Evolutionary conservation across 257 asterid species (phyloP), one percentile per base, ranked within the genome.

Genomic region (Parsonsia alboflavescens): DNA sequence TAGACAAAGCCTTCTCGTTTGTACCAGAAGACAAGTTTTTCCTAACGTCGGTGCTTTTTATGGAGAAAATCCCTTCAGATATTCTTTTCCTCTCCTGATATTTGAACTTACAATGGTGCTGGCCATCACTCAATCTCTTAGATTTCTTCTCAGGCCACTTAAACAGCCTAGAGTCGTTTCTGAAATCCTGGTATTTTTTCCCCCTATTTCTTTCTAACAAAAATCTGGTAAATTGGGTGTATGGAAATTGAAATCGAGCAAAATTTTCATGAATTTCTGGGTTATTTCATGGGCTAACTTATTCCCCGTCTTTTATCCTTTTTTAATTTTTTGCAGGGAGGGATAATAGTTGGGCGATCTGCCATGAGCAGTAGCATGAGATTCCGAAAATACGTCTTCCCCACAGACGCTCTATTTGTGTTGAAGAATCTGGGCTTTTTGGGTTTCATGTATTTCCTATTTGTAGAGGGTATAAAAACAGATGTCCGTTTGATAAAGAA

Each of bases 361-460:
- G 85, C 85, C 8, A 24, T 90, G 65, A 50, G 97, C 74, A 85
- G 91, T 26, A 89, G 36, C 68, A 66, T 81, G 74, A 86, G 44
- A 26, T 89, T 89, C 39, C 85, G 59, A 0, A 42, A 64, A 0
- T 80, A 81, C 46, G 10, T 94, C 74, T 92, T 89, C 84, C 88
- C 93, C 0, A 88, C 80, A 0, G 82, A 78, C 15, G 84, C 85
- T 0, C 59, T 45, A 0, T 88, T 73, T 69, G 78, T 86, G 68
- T 56, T 86, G 10, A 81, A 78, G 70, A 93, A 90, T 59, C 4
- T 93, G 7, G 97, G 89, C 44, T 22, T 89, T 0, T 1, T 92
- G 3, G 99, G 97, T 0, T 92, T 92, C 82, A 84, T 90, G 90
- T 94, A 86, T 76, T 92, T 88, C 81, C 91, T 94, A 10, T 94